Evolutionary conservation across 2,329 filamentous ascomycete genomes (phyloP), one percentile per base, ranked within the genome.

Genomic region (Diaporthe velutina): DNA sequence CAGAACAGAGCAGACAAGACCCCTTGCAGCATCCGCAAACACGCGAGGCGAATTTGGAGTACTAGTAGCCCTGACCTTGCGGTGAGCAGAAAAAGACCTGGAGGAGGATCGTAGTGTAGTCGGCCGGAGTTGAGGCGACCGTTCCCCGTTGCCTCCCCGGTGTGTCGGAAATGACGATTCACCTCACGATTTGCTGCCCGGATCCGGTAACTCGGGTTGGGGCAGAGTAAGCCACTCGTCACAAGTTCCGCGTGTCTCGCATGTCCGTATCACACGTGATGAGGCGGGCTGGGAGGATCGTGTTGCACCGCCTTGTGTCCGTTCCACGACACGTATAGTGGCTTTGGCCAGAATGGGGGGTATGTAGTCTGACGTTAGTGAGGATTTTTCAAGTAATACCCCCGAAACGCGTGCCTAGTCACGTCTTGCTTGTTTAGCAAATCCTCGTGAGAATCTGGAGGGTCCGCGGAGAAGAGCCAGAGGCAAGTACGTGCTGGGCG

Each of bases 251-350:
- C 4, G 48, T 68, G 64, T 54, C 64, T 68, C 64, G 64, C 33
- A 68, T 68, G 10, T 25, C 19, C 48, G 33, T 38, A 54, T 54
- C 64, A 68, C 64, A 68, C 64, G 64, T 68, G 64, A 68, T 52
- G 64, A 50, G 33, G 33, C 33, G 30, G 64, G 48, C 33, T 68
- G 33, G 48, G 13, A 52, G 33, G 64, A 68, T 68, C 48, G 48
- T 68, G 48, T 54, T 68, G 48, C 64, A 54, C 64, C 33, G 48
- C 48, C 48, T 40, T 54, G 28, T 28, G 48, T 28, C 64, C 15
- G 64, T 54, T 68, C 48, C 64, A 68, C 64, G 33, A 68, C 48
- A 68, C 48, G 7, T 12, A 30, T 67, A 48, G 48, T 54, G 48
- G 61, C 28, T 35, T 5, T 52, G n/a, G 17, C 2, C 4, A 5